Evolutionary conservation across 345 rosid genomes (phyloP), one percentile per base, ranked within the genome.

Genomic region (Moringa oleifera): DNA sequence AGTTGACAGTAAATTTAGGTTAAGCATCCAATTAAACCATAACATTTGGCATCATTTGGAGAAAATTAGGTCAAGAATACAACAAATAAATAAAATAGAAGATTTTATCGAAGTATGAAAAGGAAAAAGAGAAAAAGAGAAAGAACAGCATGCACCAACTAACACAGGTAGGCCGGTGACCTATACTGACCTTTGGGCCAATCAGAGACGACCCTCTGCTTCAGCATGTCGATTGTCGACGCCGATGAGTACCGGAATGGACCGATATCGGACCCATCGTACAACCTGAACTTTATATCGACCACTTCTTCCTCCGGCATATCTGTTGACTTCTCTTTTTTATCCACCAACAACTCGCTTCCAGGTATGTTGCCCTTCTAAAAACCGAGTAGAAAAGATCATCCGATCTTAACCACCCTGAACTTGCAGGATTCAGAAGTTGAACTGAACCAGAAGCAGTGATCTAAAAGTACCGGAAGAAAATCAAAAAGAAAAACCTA

Each of bases 231-330:
- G 6, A 91, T 81, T 4, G 98, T 91, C 9, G 98, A 91, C 0
- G 95, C 79, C 18, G 90, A 53, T 1, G 95, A 82, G 87, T 85
- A 91, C 52, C 83, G 81, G 72, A 91, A 86, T 0, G 98, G 98
- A 9, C 98, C 98, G 79, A 91, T 80, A 58, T 91, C 98, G 23
- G 96, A 88, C 55, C 96, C 98, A 73, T 91, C 98, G 68, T 80
- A 91, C 55, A 91, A 73, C 81, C 95, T 83, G 79, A 91, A 91
- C 71, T 87, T 86, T 67, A 91, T 81, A 77, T 91, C 96, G 55
- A 86, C 74, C 55, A 85, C 78, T 51, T 83, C 95, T 68, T 86
- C 98, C 69, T 89, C 98, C 82, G 86, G 80, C 98, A 86, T 89
- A 71, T 88, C 67, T 49, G 74, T 65, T 67, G 64, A 70, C 77